Conservation (phyloP, 2,329 filamentous ascomycete genomes). For the Alternaria tenuissima region DNA sequence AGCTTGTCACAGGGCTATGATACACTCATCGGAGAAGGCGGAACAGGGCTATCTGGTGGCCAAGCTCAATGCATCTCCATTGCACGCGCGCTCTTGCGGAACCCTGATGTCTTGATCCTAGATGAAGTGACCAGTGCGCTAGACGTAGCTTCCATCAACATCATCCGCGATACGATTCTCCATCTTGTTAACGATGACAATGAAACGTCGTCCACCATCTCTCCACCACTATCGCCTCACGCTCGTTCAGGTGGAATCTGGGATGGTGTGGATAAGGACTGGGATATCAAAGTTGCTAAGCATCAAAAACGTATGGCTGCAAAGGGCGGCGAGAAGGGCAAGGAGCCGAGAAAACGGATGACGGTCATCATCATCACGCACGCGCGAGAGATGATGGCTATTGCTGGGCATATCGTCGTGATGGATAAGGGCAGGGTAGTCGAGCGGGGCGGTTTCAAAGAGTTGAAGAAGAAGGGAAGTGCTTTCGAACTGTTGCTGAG, state of each 20-base stretch:
- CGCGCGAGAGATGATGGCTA: conserved; percentile 82
- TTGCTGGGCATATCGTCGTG: conserved; percentile 77
- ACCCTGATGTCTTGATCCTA: conserved; percentile 76
- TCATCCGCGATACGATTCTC: conserved; percentile 70
- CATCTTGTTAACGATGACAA: conserved; percentile 54
- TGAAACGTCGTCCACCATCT: background rate
- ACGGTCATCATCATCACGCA: conserved; percentile 86
- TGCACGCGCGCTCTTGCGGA: conserved; percentile 74
- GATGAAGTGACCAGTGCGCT: conserved; percentile 89
- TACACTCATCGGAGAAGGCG: conserved; percentile 80
- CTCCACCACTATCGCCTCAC: background rate
- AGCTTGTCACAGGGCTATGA: conserved; percentile 75
- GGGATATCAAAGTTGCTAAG: conserved; percentile 19
- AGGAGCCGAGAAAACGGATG: conserved; percentile 53
- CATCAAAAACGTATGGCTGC: background rate
- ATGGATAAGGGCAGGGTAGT: conserved; percentile 72
- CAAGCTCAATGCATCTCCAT: conserved; percentile 85
- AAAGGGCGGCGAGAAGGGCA: conserved; percentile 21
- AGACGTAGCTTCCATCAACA: conserved; percentile 71
- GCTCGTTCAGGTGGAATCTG: conserved; percentile 20
- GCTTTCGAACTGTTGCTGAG: conserved; percentile 50
- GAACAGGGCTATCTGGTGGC: conserved; percentile 76
- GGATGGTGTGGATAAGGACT: conserved; percentile 16
- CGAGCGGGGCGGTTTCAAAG: conserved; percentile 72
- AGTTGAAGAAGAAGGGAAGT: conserved; percentile 56